Percentiles rank a stretch among this genome's conserved stretches.
phyloP scores from a whole-genome alignment of 805 yeast species.

The Kazachstania viticola region DNA sequence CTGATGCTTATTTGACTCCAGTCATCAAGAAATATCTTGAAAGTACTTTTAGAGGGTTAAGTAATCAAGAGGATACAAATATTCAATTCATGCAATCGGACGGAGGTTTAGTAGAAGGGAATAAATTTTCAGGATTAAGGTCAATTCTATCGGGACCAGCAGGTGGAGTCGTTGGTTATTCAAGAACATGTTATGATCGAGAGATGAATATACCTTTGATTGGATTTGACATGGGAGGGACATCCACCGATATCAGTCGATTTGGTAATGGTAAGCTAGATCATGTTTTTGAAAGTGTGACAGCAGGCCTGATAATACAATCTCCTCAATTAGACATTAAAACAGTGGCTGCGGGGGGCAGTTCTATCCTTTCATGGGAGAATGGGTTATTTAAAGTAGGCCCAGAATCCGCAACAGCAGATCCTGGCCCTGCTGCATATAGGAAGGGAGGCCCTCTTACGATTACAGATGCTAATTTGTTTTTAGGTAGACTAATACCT shows the following conservation, averaged over 20 bases:
- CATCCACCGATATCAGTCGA: conserved; percentile 77
- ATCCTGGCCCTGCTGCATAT: conserved; percentile 85
- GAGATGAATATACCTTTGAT: conserved; percentile 49
- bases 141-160: conserved; percentile 95
- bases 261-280: conserved; percentile 58
- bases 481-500: conserved; percentile 60
- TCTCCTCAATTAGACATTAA: conserved; percentile 76
- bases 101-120: conserved; percentile 85
- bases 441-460: conserved; percentile 78
- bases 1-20: conserved; percentile 78
- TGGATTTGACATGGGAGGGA: conserved; percentile 89
- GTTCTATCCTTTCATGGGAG: conserved; percentile 54
- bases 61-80: conserved; percentile 33
- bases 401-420: conserved; percentile 79
- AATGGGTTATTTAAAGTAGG: conserved; percentile 73
- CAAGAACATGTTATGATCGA: conserved; percentile 62
- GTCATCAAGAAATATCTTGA: conserved; percentile 54
- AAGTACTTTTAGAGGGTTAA: conserved; percentile 52
- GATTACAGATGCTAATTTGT: conserved; percentile 73
- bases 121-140: conserved; percentile 71
- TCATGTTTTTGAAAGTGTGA: conserved; percentile 72
- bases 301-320: conserved; percentile 75
- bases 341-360: conserved; percentile 83
- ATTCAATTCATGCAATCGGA: conserved; percentile 92
- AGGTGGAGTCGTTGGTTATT: conserved; percentile 93